Evolutionary conservation across 805 yeast genomes (phyloP), one percentile per base, ranked within the genome.

Genomic region (Ogataea paraovalis): DNA sequence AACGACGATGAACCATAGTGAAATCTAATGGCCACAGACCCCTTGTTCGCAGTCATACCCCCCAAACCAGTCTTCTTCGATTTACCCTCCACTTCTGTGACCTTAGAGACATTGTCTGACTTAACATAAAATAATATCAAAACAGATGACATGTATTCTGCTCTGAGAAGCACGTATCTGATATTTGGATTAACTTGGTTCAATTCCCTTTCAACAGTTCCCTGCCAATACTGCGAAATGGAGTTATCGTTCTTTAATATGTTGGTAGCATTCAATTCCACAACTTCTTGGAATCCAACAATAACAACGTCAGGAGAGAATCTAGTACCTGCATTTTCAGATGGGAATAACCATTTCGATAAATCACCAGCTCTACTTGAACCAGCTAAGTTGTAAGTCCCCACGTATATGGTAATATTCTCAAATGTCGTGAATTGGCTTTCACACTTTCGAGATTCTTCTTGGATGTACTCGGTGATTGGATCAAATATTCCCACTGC

Each of bases 11-110:
- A 77, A 1, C 94, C 94, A 65, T 78, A 88, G 43, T 85, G 80
- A 67, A 92, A 87, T 51, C 97, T 76, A 14, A 94, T 88, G 0
- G 96, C 97, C 50, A 91, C 95, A 3, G 95, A 97, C 40, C 99
- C 99, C 65, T 92, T 92, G 64, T 94, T 92, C 16, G 97, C 99
- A 0, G 98, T 81, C 70, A 94, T 92, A 40, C 99, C 99, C 34
- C 97, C 97, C 46, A 94, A 71, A 0, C 98, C 99, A 0, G 98
- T 92, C 66, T 92, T 92, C 59, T 91, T 92, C 12, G 87, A 78
- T n/a, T 91, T 78, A n/a, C 97, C 97, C 56, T 90, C 91, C 4
- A 94, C 97, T 59, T 85, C 84, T 13, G 87, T 86, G 3, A 94
- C 82, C 45, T 73, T 61, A 0, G 58, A 53, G 47, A 75, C 70